Percentiles rank a stretch among this genome's conserved stretches.
These are phyloP conservation scores for Vicia sativa DNA, from an alignment of 306 rosid genomes.

Conservation along the genomic window DNA sequence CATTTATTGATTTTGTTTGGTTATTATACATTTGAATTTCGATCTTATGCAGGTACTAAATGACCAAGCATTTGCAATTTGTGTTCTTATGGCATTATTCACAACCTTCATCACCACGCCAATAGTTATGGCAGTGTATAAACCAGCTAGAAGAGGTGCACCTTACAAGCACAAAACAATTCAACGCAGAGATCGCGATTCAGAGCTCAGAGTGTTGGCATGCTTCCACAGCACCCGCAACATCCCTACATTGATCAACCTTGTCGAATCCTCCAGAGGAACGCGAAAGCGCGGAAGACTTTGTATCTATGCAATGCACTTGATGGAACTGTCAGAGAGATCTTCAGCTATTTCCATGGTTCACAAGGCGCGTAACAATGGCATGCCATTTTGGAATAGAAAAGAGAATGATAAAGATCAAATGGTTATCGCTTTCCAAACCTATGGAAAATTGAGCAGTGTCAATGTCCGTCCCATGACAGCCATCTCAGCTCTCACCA, in stretches of 20 bases:
- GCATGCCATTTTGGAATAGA: slow-evolving; percentile 75
- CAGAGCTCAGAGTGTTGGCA: slow-evolving; percentile 62
- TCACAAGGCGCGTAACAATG: slow-evolving; percentile 70
- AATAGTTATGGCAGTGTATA: slow-evolving; percentile 62
- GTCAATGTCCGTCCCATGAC: slow-evolving; percentile 73
- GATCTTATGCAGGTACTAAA: slow-evolving; percentile 56
- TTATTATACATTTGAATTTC: neutral
- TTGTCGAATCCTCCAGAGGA: slow-evolving; percentile 67
- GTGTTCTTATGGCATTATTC: slow-evolving; percentile 72
- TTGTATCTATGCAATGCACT: slow-evolving; percentile 74
- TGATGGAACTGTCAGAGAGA: slow-evolving; percentile 78
- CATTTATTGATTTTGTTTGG: neutral
- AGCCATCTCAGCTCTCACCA: slow-evolving; percentile 58
- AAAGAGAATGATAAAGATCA: slow-evolving; percentile 46
- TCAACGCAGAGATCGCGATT: slow-evolving; percentile 44
- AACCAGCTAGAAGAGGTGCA: slow-evolving; percentile 67
- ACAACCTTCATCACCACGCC: slow-evolving; percentile 84
- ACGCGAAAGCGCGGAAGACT: slow-evolving; percentile 55
- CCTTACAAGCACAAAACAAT: slow-evolving; percentile 66
- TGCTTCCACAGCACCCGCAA: slow-evolving; percentile 75
- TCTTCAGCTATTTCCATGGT: slow-evolving; percentile 81
- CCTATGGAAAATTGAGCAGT: slow-evolving; percentile 55
- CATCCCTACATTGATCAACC: slow-evolving; percentile 65
- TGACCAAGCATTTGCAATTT: slow-evolving; percentile 72
- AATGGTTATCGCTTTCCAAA: slow-evolving; percentile 67